Base-by-base conservation (phyloP, 345 rosid genomes). In the Barbarea vulgaris region DNA sequence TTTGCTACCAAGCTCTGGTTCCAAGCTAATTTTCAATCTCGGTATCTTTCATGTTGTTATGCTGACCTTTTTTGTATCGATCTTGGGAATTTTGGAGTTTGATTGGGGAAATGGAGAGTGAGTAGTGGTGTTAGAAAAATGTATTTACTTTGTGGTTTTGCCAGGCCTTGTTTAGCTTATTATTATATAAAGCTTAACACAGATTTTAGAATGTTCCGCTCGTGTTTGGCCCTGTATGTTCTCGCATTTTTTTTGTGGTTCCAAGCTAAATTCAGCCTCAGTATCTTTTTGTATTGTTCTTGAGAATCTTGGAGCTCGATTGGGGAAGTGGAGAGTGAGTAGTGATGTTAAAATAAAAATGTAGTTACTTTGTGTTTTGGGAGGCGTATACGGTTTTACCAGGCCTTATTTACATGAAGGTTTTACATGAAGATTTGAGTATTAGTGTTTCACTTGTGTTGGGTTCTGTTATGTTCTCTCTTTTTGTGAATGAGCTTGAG, bases 401-500 rank as follows among this genome's bases (percentile, higher is more conserved):
- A 33, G 37, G 46, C 59, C 15, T 34, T 34, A 25, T 56, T 15
- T 36, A 57, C 31, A 36, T 44, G 28, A 73, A 31, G 41, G n/a
- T 18, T 46, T n/a, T n/a, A n/a, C 36, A 58, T 24, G 7, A 10
- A 57, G 21, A 21, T 36, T 34, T 47, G 34, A 28, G 14, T 31
- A 30, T 37, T 12, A 28, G 2, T 69, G 19, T 69, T 69, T 17
- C 22, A 18, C 13, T 30, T 2, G 18, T 13, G 17, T 46, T 67
- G 7, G 33, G 27, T 62, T 19, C 18, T 58, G 33, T 64, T 62
- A 22, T 64, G 36, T 41, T 54, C 64, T 63, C 44, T 5, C 14
- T 54, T 56, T 33, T 54, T 30, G 57, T 56, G 31, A 46, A 55
- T 60, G 69, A 22, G 54, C 42, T 57, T 59, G 46, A 37, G 54